Evolutionary conservation across 306 rosid genomes (phyloP), one percentile per base, ranked within the genome.

Genomic region (Begonia peltatifolia): DNA sequence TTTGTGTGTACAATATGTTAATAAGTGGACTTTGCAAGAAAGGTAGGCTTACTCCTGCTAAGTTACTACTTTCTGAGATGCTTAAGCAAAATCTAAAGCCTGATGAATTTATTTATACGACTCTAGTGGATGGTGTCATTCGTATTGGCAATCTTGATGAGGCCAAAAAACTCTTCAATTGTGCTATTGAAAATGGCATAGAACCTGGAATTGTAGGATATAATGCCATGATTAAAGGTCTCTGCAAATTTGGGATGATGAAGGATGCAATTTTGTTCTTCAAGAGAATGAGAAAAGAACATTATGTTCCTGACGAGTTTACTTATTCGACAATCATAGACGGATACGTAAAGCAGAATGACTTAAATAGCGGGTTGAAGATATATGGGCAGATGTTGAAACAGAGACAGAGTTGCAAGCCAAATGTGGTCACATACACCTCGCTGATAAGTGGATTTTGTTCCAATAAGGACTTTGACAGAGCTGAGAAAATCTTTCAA

Each of bases 221-320:
- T 55, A 88, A 88, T 71, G 80, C 82, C 70, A 79, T 81, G 88
- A 81, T 87, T 55, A 84, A 84, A 68, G 93, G 94, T 63, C 79
- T 74, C 53, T 87, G 92, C 71, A 87, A 73, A 79, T 66, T 68
- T n/a, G 88, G 94, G 53, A 71, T 58, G 77, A 81, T 88, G 81
- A 60, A 49, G 14, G 74, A 84, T 62, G 94, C 94, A 56, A 46
- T 79, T 10, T 65, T 74, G 18, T 79, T 75, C 68, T 46, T 77
- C 30, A 57, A 63, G 52, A 71, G 78, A 68, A 71, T 81, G 88
- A 69, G 67, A 60, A 59, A 50, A 50, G 68, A 9, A 10, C 62
- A n/a, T 63, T 75, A 66, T 48, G 44, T 53, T 60, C 87, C 92
- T 11, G 87, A 84, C 69, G 79, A 68, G 54, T 87, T 76, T 64